These are phyloP conservation scores for Waitea zeae DNA, from an alignment of 1,284 basidiomycete species.

Conservation along the genomic window DNA sequence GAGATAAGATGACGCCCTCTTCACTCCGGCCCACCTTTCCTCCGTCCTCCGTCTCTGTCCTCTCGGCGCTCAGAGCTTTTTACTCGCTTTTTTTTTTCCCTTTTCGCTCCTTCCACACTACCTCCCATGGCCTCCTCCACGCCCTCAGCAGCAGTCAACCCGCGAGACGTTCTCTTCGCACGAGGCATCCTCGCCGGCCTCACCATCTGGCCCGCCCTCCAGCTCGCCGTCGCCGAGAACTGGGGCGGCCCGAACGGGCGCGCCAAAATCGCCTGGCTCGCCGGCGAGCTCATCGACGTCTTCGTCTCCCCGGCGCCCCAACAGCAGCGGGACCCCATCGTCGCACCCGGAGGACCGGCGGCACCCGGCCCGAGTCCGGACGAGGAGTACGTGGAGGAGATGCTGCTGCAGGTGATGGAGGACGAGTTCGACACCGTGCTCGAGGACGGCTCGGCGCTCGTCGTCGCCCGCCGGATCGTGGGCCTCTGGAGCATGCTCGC, in stretches of 20 bases:
- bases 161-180: slow-evolving; percentile 70
- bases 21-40: too few relatives aligned
- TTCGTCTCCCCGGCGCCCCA: slow-evolving; percentile 31
- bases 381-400: slow-evolving; percentile 57
- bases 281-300: slow-evolving; percentile 66
- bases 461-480: slow-evolving; percentile 54
- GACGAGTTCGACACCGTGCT: slow-evolving; percentile 75
- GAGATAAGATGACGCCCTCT: too few relatives aligned
- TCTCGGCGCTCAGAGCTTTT: too few relatives aligned
- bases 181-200: slow-evolving; percentile 70
- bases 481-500: slow-evolving; percentile 45
- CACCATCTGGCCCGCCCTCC: slow-evolving; percentile 66
- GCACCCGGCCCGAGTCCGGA: slow-evolving; percentile 39
- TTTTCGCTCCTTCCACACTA: neutral
- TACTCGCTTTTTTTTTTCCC: too few relatives aligned
- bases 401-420: slow-evolving; percentile 62
- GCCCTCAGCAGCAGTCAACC: slow-evolving; percentile 18
- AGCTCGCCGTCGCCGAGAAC: slow-evolving; percentile 62
- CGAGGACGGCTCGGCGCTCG: slow-evolving; percentile 66
- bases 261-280: slow-evolving; percentile 69
- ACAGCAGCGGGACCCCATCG: too few relatives aligned
- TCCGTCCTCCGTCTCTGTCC: too few relatives aligned
- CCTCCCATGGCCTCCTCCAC: slow-evolving; percentile 8
- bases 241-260: slow-evolving; percentile 68
- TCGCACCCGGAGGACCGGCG: too few relatives aligned